Base-by-base conservation (phyloP, 768 basidiomycete species). In the Porphyrellus cyaneotinctus region DNA sequence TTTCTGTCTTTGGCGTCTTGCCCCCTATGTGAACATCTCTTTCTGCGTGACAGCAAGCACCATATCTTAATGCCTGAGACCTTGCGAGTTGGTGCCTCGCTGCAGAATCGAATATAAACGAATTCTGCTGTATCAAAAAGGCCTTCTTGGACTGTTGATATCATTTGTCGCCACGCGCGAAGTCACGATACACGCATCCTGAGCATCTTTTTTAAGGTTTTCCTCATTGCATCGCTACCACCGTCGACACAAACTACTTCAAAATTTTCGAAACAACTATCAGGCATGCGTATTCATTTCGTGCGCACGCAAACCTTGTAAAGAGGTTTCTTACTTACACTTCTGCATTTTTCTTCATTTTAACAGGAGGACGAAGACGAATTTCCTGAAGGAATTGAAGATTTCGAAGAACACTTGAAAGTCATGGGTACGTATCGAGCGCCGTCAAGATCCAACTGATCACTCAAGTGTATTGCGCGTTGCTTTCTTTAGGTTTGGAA, bases 11-110 rank as follows among this genome's bases (percentile, higher is more conserved):
- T 42, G 60, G 56, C 38, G 42, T 57, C 49, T 47, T 32, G 59
- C 22, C 49, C n/a, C 49, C 39, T 14, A 48, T 58, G 53, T 61
- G 63, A 68, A 55, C 57, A 53, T 60, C 30, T 23, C 55, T 51
- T 63, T 56, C 54, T 53, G 59, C 47, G 57, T 61, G 62, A 64
- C 53, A 61, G 59, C 64, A 64, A 58, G 55, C 56, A 58, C 57
- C 56, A 48, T 54, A 36, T 43, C 53, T 55, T 62, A 52, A 32
- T 64, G 43, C 52, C 43, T 14, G 52, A 63, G 64, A 49, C 58
- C 15, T 64, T 60, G 64, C 60, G 55, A 59, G 51, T 56, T 63
- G 63, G 57, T 65, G 54, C 60, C 58, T 63, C 53, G 51, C 58
- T 43, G 35, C 51, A 45, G 50, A 41, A 13, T 49, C 56, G 37